A percentile compares a stretch with the other conserved stretches of the same genome.
phyloP scores from a whole-genome alignment of 352 stramenopile species.

The Saprolegnia parasitica region DNA sequence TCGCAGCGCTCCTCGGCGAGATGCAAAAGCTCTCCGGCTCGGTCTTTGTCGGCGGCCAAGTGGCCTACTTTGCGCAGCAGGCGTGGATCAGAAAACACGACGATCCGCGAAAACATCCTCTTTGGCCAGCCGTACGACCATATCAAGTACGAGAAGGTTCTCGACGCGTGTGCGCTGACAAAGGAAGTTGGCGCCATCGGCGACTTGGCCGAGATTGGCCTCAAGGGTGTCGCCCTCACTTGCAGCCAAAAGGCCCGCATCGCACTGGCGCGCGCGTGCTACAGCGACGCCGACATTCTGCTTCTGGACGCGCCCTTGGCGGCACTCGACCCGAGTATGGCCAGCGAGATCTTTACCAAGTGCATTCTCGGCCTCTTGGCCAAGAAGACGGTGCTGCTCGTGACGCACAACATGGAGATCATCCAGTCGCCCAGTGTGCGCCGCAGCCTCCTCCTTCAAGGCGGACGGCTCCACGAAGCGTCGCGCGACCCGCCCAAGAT shows the following conservation, averaged over 20 bases:
- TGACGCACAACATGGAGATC: conserved; percentile 54
- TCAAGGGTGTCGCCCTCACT: conserved; percentile 41
- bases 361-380: conserved; percentile 55
- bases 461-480: not conserved
- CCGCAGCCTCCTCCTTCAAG: conserved; percentile 13
- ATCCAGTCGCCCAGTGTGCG: conserved; percentile 16
- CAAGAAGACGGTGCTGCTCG: conserved; percentile 66
- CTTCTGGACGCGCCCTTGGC: conserved; percentile 28
- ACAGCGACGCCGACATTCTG: conserved; percentile 28
- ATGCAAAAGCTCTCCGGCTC: conserved; percentile 61
- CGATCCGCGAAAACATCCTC: conserved; percentile 81
- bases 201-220: conserved; percentile 50
- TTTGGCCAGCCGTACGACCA: conserved; percentile 66
- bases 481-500: not conserved
- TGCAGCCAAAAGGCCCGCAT: conserved; percentile 44
- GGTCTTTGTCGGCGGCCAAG: conserved; percentile 40
- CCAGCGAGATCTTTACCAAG: conserved; percentile 81
- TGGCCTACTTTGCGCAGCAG: conserved; percentile 37
- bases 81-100: conserved; percentile 38
- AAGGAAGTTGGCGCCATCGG: conserved; percentile 42
- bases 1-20: conserved; percentile 58
- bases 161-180: conserved; percentile 33
- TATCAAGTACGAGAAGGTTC: conserved; percentile 39
- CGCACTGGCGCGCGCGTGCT: conserved; percentile 28
- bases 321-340: conserved; percentile 90